A percentile compares a stretch with the other conserved stretches of the same genome.
These are phyloP conservation scores for Thraustochytrium striatum DNA, from an alignment of 352 stramenopile genomes.

Conservation along the genomic window DNA sequence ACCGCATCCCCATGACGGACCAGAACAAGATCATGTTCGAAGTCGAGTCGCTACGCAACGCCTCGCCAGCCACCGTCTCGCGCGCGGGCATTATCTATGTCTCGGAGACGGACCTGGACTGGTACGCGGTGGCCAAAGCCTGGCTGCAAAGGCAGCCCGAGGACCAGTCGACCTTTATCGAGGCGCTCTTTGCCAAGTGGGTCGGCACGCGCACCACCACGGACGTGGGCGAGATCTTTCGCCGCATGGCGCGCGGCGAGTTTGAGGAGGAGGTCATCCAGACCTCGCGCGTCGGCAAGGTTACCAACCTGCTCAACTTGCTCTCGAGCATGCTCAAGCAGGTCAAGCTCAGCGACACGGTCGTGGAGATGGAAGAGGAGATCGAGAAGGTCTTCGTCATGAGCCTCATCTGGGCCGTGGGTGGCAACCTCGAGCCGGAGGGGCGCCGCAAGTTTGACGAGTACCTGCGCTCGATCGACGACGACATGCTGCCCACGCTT, in stretches of 20 bases:
- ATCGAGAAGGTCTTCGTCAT: conserved; percentile 94
- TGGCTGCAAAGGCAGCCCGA: conserved; percentile 87
- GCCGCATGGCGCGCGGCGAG: conserved; percentile 88
- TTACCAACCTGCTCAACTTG: conserved; percentile 71
- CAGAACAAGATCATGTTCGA: conserved; percentile 96
- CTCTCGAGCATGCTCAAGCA: conserved; percentile 76
- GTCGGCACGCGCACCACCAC: conserved; percentile 87
- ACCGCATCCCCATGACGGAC: conserved; percentile 85
- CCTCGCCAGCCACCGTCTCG: conserved; percentile 88
- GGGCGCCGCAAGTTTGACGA: conserved; percentile 91
- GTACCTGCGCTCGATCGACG: conserved; percentile 86
- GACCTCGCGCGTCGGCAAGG: conserved; percentile 81
- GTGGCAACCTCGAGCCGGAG: conserved; percentile 89
- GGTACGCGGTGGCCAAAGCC: conserved; percentile 88
- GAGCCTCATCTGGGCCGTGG: conserved; percentile 91
- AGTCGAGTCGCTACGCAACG: conserved; percentile 85
- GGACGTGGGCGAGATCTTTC: conserved; percentile 88
- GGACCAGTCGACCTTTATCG: conserved; percentile 78
- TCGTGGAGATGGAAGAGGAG: conserved; percentile 50
- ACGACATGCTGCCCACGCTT: conserved; percentile 83
- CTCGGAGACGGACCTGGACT: conserved; percentile 94
- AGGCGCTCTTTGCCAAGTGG: conserved; percentile 89
- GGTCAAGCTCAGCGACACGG: conserved; percentile 58
- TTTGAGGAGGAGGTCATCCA: conserved; percentile 79
- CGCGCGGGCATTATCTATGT: conserved; percentile 97